These are phyloP conservation scores for Sordariomycetes sp. DNA, from an alignment of 2,329 filamentous ascomycete species.

Conservation along the genomic window DNA sequence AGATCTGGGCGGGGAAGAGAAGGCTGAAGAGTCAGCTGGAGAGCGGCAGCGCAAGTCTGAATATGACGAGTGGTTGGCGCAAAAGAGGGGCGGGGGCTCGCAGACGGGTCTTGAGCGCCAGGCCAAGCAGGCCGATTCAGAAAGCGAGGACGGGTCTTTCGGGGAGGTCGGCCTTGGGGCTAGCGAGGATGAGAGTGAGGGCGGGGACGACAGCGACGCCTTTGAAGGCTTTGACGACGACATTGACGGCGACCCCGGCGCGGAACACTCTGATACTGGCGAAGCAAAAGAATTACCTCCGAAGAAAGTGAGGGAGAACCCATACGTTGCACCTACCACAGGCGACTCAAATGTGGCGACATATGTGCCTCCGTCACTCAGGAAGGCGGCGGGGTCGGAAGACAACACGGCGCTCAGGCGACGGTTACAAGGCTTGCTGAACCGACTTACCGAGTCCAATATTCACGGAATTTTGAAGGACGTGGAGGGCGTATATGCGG, in stretches of 20 bases:
- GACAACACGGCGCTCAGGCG: conserved; percentile 60
- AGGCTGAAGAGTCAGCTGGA: background rate
- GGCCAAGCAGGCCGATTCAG: background rate
- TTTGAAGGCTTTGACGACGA: conserved; percentile 13
- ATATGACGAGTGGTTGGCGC: conserved; percentile 44
- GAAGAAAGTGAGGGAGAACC: conserved; percentile 55
- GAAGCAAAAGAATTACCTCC: conserved; percentile 6
- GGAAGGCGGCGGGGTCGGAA: conserved; percentile 48
- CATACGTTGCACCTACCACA: conserved; percentile 63
- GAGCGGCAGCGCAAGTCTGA: conserved; percentile 27
- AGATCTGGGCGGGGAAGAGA: conserved; percentile 29
- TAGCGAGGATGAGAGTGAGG: conserved; percentile 12
- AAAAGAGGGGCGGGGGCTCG: conserved; percentile 1
- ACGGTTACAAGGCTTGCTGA: conserved; percentile 79
- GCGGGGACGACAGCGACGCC: conserved; percentile 12
- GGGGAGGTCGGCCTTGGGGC: conserved; percentile 7
- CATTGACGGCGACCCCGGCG: conserved; percentile 10
- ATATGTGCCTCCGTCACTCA: conserved; percentile 81
- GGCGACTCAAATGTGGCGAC: conserved; percentile 38
- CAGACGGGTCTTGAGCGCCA: background rate
- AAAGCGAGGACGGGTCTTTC: conserved; percentile 10
- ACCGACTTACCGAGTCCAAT: conserved; percentile 85
- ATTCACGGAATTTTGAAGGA: conserved; percentile 72
- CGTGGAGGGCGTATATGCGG: conserved; percentile 70
- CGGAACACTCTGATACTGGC: conserved; percentile 5